A percentile compares a stretch with the other conserved stretches of the same genome.
These are phyloP conservation scores for Populus pruinosa DNA, from an alignment of 345 rosid species.

Conservation along the genomic window DNA sequence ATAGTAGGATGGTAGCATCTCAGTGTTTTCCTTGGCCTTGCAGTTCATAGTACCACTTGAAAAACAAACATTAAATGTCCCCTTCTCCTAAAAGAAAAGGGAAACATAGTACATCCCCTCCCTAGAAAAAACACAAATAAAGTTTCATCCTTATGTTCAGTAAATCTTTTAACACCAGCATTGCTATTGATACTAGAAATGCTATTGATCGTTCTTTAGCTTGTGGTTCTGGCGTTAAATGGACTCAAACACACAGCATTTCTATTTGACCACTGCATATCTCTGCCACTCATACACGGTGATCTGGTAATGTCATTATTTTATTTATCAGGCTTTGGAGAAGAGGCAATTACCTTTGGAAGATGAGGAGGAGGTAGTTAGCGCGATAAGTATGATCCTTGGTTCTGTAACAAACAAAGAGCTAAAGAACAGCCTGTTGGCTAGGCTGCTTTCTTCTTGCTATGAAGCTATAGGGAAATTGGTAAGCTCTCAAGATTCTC, in stretches of 20 bases:
- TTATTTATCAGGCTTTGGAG: conserved; percentile 55
- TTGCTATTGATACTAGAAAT: too few species aligned
- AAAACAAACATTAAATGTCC: too few species aligned
- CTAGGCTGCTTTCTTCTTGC: conserved; percentile 79
- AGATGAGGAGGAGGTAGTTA: conserved; percentile 87
- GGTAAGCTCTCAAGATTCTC: conserved; percentile 46
- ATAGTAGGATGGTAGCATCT: not conserved
- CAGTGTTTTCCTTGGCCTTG: not conserved
- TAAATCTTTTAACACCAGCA: too few species aligned
- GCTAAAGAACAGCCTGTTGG: conserved; percentile 68
- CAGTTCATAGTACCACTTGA: too few species aligned
- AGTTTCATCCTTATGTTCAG: too few species aligned
- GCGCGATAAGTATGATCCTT: conserved; percentile 68
- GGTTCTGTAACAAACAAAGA: conserved; percentile 66
- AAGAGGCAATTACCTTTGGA: conserved; percentile 70
- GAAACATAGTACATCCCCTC: too few species aligned
- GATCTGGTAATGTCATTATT: not conserved
- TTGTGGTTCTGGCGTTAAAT: not conserved
- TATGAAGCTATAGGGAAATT: conserved; percentile 78
- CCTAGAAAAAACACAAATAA: too few species aligned
- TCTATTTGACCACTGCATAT: not conserved
- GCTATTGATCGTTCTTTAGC: not conserved
- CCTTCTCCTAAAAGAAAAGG: too few species aligned
- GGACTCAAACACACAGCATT: not conserved
- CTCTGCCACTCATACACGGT: not conserved